Base-by-base conservation (phyloP, 495 filamentous ascomycete genomes). In the Daldinia decipiens region DNA sequence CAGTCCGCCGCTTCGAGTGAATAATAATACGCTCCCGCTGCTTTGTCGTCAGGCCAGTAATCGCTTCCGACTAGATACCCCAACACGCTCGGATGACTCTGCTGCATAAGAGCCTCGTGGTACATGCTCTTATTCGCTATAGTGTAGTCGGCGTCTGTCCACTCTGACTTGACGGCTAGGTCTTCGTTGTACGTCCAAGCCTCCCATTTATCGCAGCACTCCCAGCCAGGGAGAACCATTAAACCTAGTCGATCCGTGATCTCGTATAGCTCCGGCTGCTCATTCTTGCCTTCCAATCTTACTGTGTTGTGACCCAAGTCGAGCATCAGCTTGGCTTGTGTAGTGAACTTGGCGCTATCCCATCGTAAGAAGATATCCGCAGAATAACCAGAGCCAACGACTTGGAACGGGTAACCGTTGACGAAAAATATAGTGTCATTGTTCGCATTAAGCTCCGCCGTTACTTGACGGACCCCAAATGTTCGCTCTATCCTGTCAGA, bases 181-280 rank as follows among this genome's bases (percentile, higher is more conserved):
- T 90, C 84, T 8, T 85, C 74, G 70, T 90, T 90, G 62, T 88
- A 89, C 60, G 81, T 75, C 88, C 88, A 90, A 0, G 81, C 87
- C 65, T 90, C 88, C 89, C 88, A 90, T 71, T 90, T 90, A 60
- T 90, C 85, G 65, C 89, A 91, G 70, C 89, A 91, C 59, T 90
- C 88, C 88, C 88, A 91, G 0, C 89, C 89, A 0, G 87, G 74
- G 51, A 91, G 73, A 5, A 91, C 73, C 87, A 91, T 89, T 8
- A 91, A 58, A 0, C 89, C 89, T 57, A 89, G 76, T 1, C 79
- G 76, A 68, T 90, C 86, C 4, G 88, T 87, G 1, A 88, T 76
- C 0, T 86, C 77, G 70, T 88, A 90, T 0, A 90, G 73, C 59
- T 85, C 81, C 0, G 86, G 85, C 21, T 91, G 87, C 59, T 91